Conservation (phyloP, 306 rosid species). For the Potentilla sterilis region DNA sequence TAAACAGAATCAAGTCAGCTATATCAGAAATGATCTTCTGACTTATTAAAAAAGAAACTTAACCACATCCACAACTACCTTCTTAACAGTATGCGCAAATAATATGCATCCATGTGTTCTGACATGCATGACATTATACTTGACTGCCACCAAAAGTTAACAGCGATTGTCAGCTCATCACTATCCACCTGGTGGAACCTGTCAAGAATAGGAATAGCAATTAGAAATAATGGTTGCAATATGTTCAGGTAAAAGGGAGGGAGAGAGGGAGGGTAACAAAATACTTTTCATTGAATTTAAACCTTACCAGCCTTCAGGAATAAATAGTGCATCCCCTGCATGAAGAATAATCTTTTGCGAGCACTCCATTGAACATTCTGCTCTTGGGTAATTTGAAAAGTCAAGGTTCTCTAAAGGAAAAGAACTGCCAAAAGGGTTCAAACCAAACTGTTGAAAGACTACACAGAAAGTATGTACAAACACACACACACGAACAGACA, state of each 20-base stretch:
- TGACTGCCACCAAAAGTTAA: conserved; percentile 96
- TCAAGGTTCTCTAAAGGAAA: conserved; percentile 73
- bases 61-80: conserved; percentile 51
- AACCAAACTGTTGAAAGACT: conserved; percentile 4
- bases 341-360: conserved; percentile 73
- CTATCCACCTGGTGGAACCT: conserved; percentile 98
- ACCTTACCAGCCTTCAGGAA: conserved; percentile 97
- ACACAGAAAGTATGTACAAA: not conserved
- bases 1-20: conserved; percentile 45
- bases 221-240: not conserved
- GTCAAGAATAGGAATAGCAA: conserved; percentile 16
- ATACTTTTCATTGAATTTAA: conserved; percentile 4
- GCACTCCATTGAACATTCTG: conserved; percentile 51
- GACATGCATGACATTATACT: conserved; percentile 58
- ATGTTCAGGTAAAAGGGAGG: not conserved
- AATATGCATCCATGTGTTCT: conserved; percentile 93
- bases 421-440: conserved; percentile 50
- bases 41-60: conserved; percentile 23
- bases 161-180: conserved; percentile 82
- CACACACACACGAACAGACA: too few species aligned
- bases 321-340: conserved; percentile 89
- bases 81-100: conserved; percentile 79
- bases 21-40: conserved; percentile 2
- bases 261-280: conserved; percentile 22
- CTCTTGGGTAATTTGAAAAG: conserved; percentile 72